A percentile compares a stretch with the other conserved stretches of the same genome.
Evolutionary conservation across 1,284 basidiomycete species (phyloP).

Genomic region (Cryptococcus maquisensis): DNA sequence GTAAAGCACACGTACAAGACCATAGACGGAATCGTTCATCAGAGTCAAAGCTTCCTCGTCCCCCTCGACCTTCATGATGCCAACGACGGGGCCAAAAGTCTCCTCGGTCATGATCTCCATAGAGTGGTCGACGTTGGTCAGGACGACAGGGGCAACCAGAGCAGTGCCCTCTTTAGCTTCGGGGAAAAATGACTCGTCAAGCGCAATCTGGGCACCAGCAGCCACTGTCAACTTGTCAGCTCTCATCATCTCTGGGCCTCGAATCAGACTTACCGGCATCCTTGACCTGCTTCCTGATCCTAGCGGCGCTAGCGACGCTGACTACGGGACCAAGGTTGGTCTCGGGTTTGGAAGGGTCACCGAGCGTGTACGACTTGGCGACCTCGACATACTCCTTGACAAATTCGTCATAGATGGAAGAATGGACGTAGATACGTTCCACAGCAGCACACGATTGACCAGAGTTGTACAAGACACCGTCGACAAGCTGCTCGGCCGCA

Average conservation of each 20-base stretch:
- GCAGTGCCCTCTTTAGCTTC: constrained; percentile 68
- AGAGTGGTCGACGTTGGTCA: constrained; percentile 78
- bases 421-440: constrained; percentile 90
- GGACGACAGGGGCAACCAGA: constrained; percentile 82
- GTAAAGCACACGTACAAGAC: constrained; percentile 52
- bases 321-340: constrained; percentile 88
- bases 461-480: constrained; percentile 94
- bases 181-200: constrained; percentile 68
- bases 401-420: constrained; percentile 73
- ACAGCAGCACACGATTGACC: constrained; percentile 67
- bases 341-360: constrained; percentile 69
- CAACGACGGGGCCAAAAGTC: constrained; percentile 72
- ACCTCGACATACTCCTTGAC: constrained; percentile 68
- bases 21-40: constrained; percentile 97
- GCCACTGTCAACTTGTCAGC: constrained; percentile 53
- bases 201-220: constrained; percentile 69
- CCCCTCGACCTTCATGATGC: constrained; percentile 73
- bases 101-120: constrained; percentile 88
- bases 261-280: constrained; percentile 62
- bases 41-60: constrained; percentile 72
- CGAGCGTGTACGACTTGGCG: constrained; percentile 77
- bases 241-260: neutral
- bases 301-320: constrained; percentile 72
- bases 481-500: constrained; percentile 78
- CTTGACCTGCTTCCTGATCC: constrained; percentile 77